Evolutionary conservation across 306 rosid genomes (phyloP), one percentile per base, ranked within the genome.

Genomic region (Lathyrus aphaca): DNA sequence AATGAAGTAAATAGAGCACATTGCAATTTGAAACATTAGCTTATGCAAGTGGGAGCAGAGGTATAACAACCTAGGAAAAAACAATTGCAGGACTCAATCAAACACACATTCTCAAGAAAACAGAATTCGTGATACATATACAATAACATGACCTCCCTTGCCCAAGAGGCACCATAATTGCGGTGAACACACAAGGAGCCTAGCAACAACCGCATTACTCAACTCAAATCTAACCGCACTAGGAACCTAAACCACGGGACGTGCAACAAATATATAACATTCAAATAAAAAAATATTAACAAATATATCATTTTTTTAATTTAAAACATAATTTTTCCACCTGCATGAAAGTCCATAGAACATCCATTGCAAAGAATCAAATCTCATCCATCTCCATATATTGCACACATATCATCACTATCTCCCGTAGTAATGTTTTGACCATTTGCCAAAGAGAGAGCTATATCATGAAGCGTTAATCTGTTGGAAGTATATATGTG

Each of bases 361-460:
- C 99, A 95, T 79, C 88, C 87, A 74, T 82, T 82, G 80, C 99
- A 95, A 51, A 84, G 86, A 82, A 89, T 78, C 77, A 95, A 82
- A 76, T 91, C 88, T 32, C 99, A 97, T 42, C 87, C 91, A 79
- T 84, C 94, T 64, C 99, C 99, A 71, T 97, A 95, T 27, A 79
- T 74, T 61, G 99, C 95, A 79, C 97, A 95, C 99, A 95, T 95
- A 77, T 95, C 99, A 70, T 95, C 99, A 77, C 99, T 89, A 84
- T 83, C 89, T 68, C 96, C 99, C 0, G 95, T 83, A 42, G 92
- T 87, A 76, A 91, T 86, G 69, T 85, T 91, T 80, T 95, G 99
- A 55, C 99, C 99, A 79, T 79, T 91, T 66, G 97, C 91, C 88
- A 95, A 78, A 17, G 99, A 95, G 50, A 86, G 90, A 32, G 99